Conservation (phyloP, 164 flowering plant genomes). For the Sedum album region DNA sequence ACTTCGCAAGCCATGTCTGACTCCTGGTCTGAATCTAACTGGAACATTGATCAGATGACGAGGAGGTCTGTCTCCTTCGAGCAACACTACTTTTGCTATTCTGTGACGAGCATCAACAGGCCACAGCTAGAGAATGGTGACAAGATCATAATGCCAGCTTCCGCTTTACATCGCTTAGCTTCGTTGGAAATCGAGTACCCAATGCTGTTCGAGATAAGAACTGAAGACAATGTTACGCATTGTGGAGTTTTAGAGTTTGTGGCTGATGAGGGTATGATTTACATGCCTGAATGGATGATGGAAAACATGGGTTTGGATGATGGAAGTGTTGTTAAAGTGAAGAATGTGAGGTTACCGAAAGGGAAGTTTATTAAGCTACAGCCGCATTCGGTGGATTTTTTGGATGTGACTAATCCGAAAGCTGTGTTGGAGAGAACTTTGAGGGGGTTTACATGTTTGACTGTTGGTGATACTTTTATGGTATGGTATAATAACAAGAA, state of each 20-base stretch:
- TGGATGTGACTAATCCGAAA: background rate
- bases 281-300: conserved; percentile 2
- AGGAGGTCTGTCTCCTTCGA: background rate
- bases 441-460: background rate
- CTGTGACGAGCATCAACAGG: background rate
- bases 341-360: background rate
- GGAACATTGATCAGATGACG: no score
- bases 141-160: background rate
- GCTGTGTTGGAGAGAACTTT: background rate
- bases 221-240: background rate
- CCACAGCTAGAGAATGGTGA: background rate
- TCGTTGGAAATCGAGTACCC: background rate
- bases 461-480: background rate
- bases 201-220: background rate
- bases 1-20: no score
- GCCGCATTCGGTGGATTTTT: background rate
- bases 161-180: background rate
- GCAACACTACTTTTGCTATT: background rate
- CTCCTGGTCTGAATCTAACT: no score
- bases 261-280: background rate
- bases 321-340: background rate
- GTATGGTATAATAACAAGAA: background rate
- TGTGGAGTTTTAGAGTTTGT: background rate
- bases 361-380: background rate
- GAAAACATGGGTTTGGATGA: background rate